These are phyloP conservation scores for Hyaloperonospora arabidopsidis DNA, from an alignment of 352 stramenopile genomes.

Conservation along the genomic window DNA sequence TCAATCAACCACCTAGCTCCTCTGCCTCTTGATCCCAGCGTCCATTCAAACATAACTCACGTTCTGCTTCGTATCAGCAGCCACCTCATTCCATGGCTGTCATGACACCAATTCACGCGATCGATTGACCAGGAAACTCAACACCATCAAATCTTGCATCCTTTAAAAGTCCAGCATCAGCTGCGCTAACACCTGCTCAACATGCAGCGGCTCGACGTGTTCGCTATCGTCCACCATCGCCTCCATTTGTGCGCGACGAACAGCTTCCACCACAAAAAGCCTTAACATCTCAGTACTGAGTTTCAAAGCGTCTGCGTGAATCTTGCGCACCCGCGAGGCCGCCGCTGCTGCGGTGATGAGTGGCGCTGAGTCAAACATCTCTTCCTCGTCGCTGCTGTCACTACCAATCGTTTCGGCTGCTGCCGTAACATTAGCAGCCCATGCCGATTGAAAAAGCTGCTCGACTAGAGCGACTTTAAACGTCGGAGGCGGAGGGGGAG, in stretches of 20 bases:
- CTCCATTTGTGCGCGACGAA: constrained; percentile 78
- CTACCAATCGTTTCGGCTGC: constrained; percentile 19
- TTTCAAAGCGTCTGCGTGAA: constrained; percentile 64
- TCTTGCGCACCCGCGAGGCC: constrained; percentile 51
- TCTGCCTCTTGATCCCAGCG: no score
- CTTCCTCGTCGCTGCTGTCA: constrained; percentile 35
- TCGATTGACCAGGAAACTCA: constrained; percentile 1
- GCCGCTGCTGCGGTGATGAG: constrained; percentile 20
- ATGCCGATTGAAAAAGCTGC: constrained; percentile 63
- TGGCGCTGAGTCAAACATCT: constrained; percentile 36
- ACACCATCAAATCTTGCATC: not conserved
- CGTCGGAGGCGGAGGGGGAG: constrained; percentile 10
- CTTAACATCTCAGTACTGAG: constrained; percentile 67
- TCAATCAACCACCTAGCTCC: no score
- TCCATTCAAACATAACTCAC: no score
- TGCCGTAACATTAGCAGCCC: constrained; percentile 29
- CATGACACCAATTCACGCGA: constrained; percentile 15
- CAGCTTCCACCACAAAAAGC: constrained; percentile 67
- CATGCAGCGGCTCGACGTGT: constrained; percentile 58
- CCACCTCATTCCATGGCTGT: constrained; percentile 29
- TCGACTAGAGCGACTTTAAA: constrained; percentile 64
- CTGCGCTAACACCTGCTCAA: constrained; percentile 77
- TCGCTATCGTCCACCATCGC: constrained; percentile 80
- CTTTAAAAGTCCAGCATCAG: constrained; percentile 71
- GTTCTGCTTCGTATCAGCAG: constrained; percentile 35